A percentile compares a stretch with the other conserved stretches of the same genome.
phyloP scores from a whole-genome alignment of 495 filamentous ascomycete genomes.

The Friedmanniomyces endolithicus region DNA sequence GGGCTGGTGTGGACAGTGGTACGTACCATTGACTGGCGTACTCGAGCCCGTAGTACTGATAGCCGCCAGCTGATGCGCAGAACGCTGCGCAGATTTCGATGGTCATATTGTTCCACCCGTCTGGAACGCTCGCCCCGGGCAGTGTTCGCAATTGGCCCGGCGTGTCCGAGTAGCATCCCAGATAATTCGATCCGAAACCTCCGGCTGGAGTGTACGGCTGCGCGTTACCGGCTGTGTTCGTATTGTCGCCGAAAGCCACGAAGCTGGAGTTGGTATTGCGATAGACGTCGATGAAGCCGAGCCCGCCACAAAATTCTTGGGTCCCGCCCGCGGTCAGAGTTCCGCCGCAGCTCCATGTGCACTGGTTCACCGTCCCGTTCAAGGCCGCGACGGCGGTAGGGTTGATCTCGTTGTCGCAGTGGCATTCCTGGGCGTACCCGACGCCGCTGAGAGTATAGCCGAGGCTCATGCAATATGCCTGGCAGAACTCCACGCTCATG shows the following conservation, averaged over 20 bases:
- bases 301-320: slow-evolving; percentile 17
- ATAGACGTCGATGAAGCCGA: slow-evolving; percentile 15
- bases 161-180: slow-evolving; percentile 19
- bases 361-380: slow-evolving; percentile 6
- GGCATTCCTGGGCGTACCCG: slow-evolving; percentile 22
- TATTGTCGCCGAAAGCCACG: slow-evolving; percentile 1
- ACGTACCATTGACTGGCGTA: slow-evolving; percentile 10
- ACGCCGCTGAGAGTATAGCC: slow-evolving; percentile 10
- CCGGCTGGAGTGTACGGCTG: slow-evolving; percentile 9
- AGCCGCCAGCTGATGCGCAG: slow-evolving; percentile 10
- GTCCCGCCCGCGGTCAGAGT: slow-evolving; percentile 4
- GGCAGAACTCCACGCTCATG: slow-evolving; percentile 21
- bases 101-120: slow-evolving; percentile 14
- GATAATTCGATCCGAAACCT: slow-evolving; percentile 13
- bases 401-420: slow-evolving; percentile 21
- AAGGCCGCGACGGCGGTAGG: slow-evolving; percentile 6
- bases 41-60: slow-evolving; percentile 18
- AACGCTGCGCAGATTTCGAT: slow-evolving; percentile 11
- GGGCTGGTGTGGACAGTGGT: too few species aligned
- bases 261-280: slow-evolving; percentile 16
- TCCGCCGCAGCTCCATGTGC: slow-evolving; percentile 18
- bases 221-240: slow-evolving; percentile 11
- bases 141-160: not conserved
- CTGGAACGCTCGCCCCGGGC: not conserved
- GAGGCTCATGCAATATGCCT: slow-evolving; percentile 13